phyloP scores from a whole-genome alignment of 1,139 yeast species.

The Sugiyamaella xylanicola region DNA sequence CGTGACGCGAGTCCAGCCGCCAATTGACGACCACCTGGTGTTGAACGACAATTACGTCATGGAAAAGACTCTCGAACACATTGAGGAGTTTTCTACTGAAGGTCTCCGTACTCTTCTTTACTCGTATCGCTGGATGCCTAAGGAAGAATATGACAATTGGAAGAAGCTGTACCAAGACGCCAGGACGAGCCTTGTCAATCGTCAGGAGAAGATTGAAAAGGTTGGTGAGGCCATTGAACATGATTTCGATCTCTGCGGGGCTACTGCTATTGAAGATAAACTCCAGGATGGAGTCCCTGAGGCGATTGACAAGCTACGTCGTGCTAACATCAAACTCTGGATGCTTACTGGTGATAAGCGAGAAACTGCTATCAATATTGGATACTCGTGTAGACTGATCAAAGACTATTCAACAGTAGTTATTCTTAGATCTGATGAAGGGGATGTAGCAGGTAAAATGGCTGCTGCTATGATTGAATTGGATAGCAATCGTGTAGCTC shows the following conservation, averaged over 20 bases:
- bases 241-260: conserved; percentile 73
- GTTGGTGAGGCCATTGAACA: conserved; percentile 74
- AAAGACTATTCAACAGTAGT: conserved; percentile 91
- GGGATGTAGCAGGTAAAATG: conserved; percentile 52
- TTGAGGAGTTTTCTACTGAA: conserved; percentile 92
- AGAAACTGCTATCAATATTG: conserved; percentile 97
- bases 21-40: conserved; percentile 62
- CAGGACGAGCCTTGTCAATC: conserved; percentile 68
- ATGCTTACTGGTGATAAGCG: conserved; percentile 98
- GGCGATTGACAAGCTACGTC: conserved; percentile 83
- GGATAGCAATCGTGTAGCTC: conserved; percentile 68
- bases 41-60: conserved; percentile 76
- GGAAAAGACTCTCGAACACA: conserved; percentile 83
- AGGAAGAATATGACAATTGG: conserved; percentile 67
- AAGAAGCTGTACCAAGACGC: conserved; percentile 68
- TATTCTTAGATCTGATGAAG: conserved; percentile 62
- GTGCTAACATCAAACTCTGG: conserved; percentile 96
- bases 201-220: conserved; percentile 66
- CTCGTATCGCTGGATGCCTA: conserved; percentile 71
- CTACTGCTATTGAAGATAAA: conserved; percentile 97
- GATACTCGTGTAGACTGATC: conserved; percentile 89
- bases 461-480: conserved; percentile 58
- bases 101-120: conserved; percentile 89
- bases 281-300: conserved; percentile 95
- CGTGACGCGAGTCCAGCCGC: conserved; percentile 26